Evolutionary conservation across 257 asterid species (phyloP).

Genomic region (Paulownia fortunei): DNA sequence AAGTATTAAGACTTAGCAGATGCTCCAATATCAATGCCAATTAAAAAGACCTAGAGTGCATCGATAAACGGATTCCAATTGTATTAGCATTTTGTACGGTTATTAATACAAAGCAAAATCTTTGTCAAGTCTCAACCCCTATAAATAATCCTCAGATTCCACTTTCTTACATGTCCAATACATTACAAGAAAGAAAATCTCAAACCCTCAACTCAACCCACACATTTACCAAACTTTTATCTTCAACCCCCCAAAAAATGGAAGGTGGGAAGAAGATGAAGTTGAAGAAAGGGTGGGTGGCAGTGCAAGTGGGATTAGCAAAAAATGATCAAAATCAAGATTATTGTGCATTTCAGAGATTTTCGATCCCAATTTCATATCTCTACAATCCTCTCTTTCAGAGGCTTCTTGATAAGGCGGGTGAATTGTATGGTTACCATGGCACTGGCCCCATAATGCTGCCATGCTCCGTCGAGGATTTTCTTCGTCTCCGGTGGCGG

Average conservation of each 20-base stretch:
- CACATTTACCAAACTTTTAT: not conserved
- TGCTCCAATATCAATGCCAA: no score
- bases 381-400: constrained; percentile 37
- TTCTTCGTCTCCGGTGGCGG: constrained; percentile 32
- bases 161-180: no score
- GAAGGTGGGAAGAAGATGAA: constrained; percentile 29
- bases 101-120: no score
- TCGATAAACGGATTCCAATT: no score
- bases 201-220: no score
- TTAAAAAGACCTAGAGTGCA: no score
- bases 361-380: constrained; percentile 40
- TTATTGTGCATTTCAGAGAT: constrained; percentile 1
- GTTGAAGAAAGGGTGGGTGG: constrained; percentile 39
- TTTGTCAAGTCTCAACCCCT: no score
- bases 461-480: constrained; percentile 41
- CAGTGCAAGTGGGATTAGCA: constrained; percentile 34
- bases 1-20: no score
- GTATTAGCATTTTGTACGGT: no score
- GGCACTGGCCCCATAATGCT: constrained; percentile 32
- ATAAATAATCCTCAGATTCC: no score
- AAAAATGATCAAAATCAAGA: constrained; percentile 5
- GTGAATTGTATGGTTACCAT: constrained; percentile 39
- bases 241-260: not conserved
- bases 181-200: no score
- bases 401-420: constrained; percentile 38